Conservation (phyloP, 805 yeast genomes). For the Myxozyma neglecta region DNA sequence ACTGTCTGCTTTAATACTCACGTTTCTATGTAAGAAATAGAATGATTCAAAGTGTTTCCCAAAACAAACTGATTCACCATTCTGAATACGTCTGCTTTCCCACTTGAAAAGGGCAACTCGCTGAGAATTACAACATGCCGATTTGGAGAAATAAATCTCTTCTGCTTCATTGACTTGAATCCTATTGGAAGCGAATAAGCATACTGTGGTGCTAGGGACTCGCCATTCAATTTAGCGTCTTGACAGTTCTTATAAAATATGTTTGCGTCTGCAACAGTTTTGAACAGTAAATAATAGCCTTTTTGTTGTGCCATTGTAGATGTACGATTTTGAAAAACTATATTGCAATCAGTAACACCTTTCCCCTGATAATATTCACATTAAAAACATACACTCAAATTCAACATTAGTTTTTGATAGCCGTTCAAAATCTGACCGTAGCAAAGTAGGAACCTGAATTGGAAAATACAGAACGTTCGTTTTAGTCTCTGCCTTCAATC, state of each 20-base stretch:
- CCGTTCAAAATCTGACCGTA: background rate
- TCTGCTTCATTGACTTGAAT: too few species aligned
- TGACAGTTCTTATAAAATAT: background rate
- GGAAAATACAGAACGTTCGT: background rate
- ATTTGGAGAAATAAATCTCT: background rate
- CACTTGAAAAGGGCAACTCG: background rate
- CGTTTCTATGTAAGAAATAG: background rate
- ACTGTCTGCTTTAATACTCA: background rate
- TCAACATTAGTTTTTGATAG: background rate
- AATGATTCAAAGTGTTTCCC: background rate
- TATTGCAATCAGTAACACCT: background rate
- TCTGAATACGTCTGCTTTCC: background rate
- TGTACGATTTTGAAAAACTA: background rate
- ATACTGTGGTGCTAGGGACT: background rate
- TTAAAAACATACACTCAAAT: background rate
- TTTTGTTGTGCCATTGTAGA: background rate
- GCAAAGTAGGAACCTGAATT: background rate
- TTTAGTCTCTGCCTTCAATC: background rate
- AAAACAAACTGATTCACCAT: background rate
- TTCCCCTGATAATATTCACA: too few species aligned
- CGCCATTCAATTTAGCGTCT: background rate
- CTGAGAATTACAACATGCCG: background rate
- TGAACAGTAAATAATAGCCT: background rate
- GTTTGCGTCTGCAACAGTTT: background rate
- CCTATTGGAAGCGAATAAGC: background rate